Evolutionary conservation across 1,139 yeast species (phyloP), one percentile per base, ranked within the genome.

Genomic region (Lodderomyces orthopsilosis): DNA sequence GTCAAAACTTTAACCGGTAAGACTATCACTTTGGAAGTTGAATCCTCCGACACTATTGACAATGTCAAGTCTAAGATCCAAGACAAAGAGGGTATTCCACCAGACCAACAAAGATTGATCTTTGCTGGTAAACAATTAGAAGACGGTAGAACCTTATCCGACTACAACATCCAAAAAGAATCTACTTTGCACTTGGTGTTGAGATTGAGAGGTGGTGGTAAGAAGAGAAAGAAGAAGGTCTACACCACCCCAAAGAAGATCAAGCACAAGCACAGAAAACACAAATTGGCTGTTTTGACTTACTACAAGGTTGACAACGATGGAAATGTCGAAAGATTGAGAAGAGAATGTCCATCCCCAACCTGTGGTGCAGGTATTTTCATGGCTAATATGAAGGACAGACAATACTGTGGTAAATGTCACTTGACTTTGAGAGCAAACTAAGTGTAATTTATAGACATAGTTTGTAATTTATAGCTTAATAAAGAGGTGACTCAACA

Each of bases 161-260:
- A 93, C 84, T 93, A 93, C 96, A 91, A 91, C 94, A 93, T 93
- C 81, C 97, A 91, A 82, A 91, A 93, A 89, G 98, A 93, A 82
- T 91, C 98, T 58, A 93, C 98, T 61, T 77, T 93, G 59, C 97
- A 93, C 79, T 85, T 93, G 77, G 98, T 93, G 68, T 81, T 93
- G 59, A 90, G 98, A 84, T 88, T 93, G 75, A 88, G 98, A 84
- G 98, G 98, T 86, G 96, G 96, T 82, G 98, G 97, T 87, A 93
- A 93, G 87, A 93, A 93, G 90, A 91, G 95, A 88, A 89, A 88
- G 90, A 90, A 90, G 91, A 94, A 94, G 96, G 97, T 90, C 73
- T 94, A 93, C 93, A 91, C 98, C 82, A 93, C 98, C 73, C 99
- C 99, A 83, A 93, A 93, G 93, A 93, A 91, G 87, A 88, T 93